A percentile compares a stretch with the other conserved stretches of the same genome.
Conservation (phyloP, 495 filamentous ascomycete species). For the Aspergillus saccharolyticus region DNA sequence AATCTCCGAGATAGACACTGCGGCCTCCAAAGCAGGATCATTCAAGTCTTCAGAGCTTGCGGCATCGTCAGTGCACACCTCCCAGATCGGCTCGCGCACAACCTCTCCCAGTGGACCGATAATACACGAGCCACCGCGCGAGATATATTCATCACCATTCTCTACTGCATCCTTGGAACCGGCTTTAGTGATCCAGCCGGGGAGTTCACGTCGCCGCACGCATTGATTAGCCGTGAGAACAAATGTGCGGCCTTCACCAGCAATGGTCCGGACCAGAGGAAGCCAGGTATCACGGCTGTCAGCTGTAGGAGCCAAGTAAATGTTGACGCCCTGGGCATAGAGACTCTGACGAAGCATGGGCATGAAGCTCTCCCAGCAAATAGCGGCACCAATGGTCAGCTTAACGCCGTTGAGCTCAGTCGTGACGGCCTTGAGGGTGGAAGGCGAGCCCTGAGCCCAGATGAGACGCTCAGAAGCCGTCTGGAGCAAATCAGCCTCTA, state of each 20-base stretch:
- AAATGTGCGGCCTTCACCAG: conserved; percentile 74
- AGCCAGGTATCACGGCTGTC: conserved; percentile 83
- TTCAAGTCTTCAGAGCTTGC: conserved; percentile 8
- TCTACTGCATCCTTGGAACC: neutral
- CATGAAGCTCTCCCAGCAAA: conserved; percentile 99
- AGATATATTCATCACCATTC: conserved; percentile 9
- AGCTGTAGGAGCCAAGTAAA: conserved; percentile 90
- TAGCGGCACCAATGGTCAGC: conserved; percentile 75
- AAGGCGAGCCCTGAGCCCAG: conserved; percentile 83
- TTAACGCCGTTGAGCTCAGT: conserved; percentile 73
- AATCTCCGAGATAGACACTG: conserved; percentile 44
- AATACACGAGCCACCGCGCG: conserved; percentile 75
- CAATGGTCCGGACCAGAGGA: conserved; percentile 74
- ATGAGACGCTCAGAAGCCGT: conserved; percentile 78
- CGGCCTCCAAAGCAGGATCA: conserved; percentile 16
- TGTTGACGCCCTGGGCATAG: conserved; percentile 86
- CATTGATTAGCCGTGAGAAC: conserved; percentile 89
- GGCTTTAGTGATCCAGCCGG: conserved; percentile 47
- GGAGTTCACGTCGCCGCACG: conserved; percentile 53
- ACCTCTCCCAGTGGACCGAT: conserved; percentile 73
- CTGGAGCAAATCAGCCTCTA: conserved; percentile 31
- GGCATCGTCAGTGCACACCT: conserved; percentile 54
- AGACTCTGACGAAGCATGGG: conserved; percentile 74
- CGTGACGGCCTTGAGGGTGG: conserved; percentile 74
- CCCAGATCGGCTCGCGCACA: conserved; percentile 77